Evolutionary conservation across 805 yeast species (phyloP), one percentile per base, ranked within the genome.

Genomic region (Wickerhamomyces kurtzmanii): DNA sequence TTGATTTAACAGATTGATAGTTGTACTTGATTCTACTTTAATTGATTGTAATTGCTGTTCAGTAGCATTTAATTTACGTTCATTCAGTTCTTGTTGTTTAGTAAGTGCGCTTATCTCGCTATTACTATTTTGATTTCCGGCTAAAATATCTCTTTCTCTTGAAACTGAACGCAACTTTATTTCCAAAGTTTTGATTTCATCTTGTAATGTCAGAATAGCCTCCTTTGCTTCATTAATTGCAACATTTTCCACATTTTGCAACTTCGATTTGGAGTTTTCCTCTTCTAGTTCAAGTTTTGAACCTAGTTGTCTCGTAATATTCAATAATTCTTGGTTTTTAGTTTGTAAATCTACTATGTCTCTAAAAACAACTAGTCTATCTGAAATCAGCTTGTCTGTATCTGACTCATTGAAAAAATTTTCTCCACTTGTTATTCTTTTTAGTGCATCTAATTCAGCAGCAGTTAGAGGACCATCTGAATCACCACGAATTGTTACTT

Each of bases 91-190:
- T 17, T 23, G 27, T 22, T 40, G 43, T 17, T 40, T 34, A 6
- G 33, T 36, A 13, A 39, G 16, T 2, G 31, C 16, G 10, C 31
- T 15, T 8, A 31, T 12, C 14, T 38, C 35, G 4, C 33, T 35
- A 24, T 20, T 25, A 14, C 18, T 7, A 11, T 12, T 19, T n/a
- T n/a, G n/a, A n/a, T n/a, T n/a, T n/a, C n/a, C n/a, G n/a, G n/a
- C n/a, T n/a, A 76, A 65, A 56, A 75, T 70, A 40, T 86, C 93
- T 31, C 86, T 68, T 48, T 83, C 93, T 35, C 73, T 67, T 4
- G 65, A 55, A 3, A 71, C 62, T 2, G 78, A 65, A 8, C 61
- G 68, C 23, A 75, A 49, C 44, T 70, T 72, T 3, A 63, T 45
- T 36, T 69, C 71, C 8, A 72, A 45, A 12, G 65, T 56, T 13